A percentile compares a stretch with the other conserved stretches of the same genome.
These are phyloP conservation scores for Microsporum canis DNA, from an alignment of 2,329 filamentous ascomycete genomes.

Conservation along the genomic window DNA sequence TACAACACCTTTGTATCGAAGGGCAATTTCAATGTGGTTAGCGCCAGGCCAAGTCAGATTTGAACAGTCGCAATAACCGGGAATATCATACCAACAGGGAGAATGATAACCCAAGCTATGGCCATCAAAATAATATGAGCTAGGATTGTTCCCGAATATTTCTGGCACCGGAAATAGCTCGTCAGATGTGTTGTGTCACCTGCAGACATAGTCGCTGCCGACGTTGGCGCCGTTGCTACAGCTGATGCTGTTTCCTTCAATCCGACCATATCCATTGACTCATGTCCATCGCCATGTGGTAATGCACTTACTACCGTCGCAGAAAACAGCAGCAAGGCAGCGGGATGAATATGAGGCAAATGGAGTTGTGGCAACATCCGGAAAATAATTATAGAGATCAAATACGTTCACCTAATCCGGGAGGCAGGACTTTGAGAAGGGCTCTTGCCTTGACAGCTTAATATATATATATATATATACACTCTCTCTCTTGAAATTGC, in stretches of 20 bases:
- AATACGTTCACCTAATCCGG: neutral
- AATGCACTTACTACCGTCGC: conserved; percentile 23
- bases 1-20: conserved; percentile 55
- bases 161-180: conserved; percentile 35
- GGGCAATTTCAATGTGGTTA: conserved; percentile 6
- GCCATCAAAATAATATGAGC: conserved; percentile 62
- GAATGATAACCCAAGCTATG: conserved; percentile 58
- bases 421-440: neutral
- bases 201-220: conserved; percentile 17
- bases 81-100: conserved; percentile 55
- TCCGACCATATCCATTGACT: conserved; percentile 23
- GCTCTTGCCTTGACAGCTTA: neutral
- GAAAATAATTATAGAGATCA: neutral
- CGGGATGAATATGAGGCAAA: neutral
- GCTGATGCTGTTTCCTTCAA: conserved; percentile 16
- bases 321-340: conserved; percentile 2
- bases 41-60: neutral
- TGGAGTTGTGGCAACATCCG: neutral
- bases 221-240: conserved; percentile 13
- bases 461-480: neutral
- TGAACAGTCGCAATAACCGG: neutral
- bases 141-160: conserved; percentile 43
- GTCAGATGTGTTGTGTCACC: conserved; percentile 24
- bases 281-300: conserved; percentile 25
- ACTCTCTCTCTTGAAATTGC: neutral